phyloP scores from a whole-genome alignment of 169 alveolate genomes.

The Eimeria necatrix region DNA sequence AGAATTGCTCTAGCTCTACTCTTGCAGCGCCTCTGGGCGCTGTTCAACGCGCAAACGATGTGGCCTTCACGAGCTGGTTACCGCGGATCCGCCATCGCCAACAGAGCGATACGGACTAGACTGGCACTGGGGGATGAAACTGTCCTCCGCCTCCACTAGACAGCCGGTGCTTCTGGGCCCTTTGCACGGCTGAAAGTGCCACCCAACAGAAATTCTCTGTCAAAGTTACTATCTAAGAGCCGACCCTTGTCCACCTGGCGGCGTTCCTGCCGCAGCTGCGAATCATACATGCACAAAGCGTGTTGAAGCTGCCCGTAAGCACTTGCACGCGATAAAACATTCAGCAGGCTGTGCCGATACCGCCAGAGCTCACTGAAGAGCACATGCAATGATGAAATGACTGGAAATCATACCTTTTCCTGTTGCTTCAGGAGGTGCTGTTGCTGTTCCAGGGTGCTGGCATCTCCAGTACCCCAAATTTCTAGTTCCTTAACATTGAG shows the following conservation, averaged over 20 bases:
- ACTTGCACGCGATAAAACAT: too few species aligned
- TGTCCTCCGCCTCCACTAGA: not conserved
- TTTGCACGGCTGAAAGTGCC: conserved; percentile 79
- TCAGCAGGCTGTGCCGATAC: too few species aligned
- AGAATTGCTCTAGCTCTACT: not conserved
- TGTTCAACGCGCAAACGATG: conserved; percentile 36
- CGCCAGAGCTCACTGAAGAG: too few species aligned
- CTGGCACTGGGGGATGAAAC: not conserved
- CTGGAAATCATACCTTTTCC: conserved; percentile 46
- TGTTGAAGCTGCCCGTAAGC: too few species aligned
- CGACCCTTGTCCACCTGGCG: conserved; percentile 82
- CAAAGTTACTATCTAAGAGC: conserved; percentile 75
- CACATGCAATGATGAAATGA: not conserved
- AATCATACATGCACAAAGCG: not conserved
- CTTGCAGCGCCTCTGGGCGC: conserved; percentile 66
- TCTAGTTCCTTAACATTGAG: conserved; percentile 78
- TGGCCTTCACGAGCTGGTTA: not conserved
- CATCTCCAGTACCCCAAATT: conserved; percentile 82
- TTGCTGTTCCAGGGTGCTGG: conserved; percentile 76
- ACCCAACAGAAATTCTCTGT: conserved; percentile 77
- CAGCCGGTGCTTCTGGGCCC: conserved; percentile 76
- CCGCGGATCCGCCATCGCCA: conserved; percentile 40
- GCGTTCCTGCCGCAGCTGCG: conserved; percentile 81
- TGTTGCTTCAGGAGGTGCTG: conserved; percentile 46
- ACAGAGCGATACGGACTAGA: not conserved